Conservation (phyloP, 805 yeast species). For the Alloascoidea africana region DNA sequence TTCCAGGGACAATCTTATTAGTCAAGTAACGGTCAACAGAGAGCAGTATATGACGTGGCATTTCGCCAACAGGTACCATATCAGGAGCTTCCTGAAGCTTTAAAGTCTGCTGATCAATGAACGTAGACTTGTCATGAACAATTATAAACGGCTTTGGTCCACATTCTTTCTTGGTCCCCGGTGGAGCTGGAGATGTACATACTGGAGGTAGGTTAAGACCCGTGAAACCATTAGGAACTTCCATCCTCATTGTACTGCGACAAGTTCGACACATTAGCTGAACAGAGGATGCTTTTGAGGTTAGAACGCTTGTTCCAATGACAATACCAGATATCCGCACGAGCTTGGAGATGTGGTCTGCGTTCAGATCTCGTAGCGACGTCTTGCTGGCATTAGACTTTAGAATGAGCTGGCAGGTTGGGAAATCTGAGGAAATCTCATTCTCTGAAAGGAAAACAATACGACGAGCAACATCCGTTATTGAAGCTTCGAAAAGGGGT, state of each 20-base stretch:
- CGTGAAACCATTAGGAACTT: slow-evolving; percentile 55
- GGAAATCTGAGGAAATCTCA: slow-evolving; percentile 41
- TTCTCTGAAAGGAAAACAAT: slow-evolving; percentile 23
- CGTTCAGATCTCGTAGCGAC: slow-evolving; percentile 68
- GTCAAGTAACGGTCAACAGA: slow-evolving; percentile 84
- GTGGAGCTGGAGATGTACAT: slow-evolving; percentile 44
- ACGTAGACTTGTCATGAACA: slow-evolving; percentile 86
- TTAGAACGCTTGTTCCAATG: slow-evolving; percentile 77
- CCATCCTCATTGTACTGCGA: slow-evolving; percentile 58
- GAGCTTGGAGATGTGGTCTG: slow-evolving; percentile 78
- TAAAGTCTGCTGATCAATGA: slow-evolving; percentile 87
- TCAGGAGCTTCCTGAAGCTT: slow-evolving; percentile 97
- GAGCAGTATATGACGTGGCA: slow-evolving; percentile 86
- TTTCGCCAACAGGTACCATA: slow-evolving; percentile 97
- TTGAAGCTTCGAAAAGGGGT: slow-evolving; percentile 71
- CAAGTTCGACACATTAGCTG: slow-evolving; percentile 82
- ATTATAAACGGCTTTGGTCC: slow-evolving; percentile 88
- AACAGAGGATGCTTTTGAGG: slow-evolving; percentile 74
- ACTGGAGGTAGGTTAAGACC: slow-evolving; percentile 48
- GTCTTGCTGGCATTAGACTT: slow-evolving; percentile 57
- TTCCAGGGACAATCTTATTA: slow-evolving; percentile 88
- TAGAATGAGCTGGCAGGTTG: slow-evolving; percentile 71
- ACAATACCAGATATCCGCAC: slow-evolving; percentile 88
- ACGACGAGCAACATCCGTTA: slow-evolving; percentile 74
- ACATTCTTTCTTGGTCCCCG: slow-evolving; percentile 41